Evolutionary conservation across 345 rosid species (phyloP), one percentile per base, ranked within the genome.

Genomic region (Psidium guajava): DNA sequence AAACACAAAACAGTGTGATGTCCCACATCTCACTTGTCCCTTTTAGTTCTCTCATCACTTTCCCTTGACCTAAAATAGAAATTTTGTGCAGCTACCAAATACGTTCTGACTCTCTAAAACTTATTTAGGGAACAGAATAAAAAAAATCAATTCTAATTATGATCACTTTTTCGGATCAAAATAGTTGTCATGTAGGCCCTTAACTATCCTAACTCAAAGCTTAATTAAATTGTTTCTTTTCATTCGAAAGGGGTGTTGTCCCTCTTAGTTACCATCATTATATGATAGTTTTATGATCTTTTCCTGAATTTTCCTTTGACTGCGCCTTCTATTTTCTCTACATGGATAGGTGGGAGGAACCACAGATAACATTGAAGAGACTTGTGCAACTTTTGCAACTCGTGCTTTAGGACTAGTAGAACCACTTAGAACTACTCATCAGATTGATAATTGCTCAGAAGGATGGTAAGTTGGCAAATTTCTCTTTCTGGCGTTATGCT

Each of bases 371-470:
- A 94, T 95, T 42, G 98, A 95, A 90, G 99, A 97, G 91, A 94
- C 94, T 85, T 95, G 99, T 91, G 97, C 95, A 81, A 95, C 97
- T 53, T 97, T 97, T 90, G 90, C 96, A 42, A 88, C 93, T 83
- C 98, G 94, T 75, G 98, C 98, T 15, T 74, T 97, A 87, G 94
- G 92, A 85, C 90, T 95, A 25, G 83, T 85, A 18, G 86, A 88
- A 83, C 97, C 96, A 36, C 86, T 97, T 87, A 89, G 84, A 87
- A 95, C 98, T 82, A 97, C 99, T 58, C 99, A 97, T 92, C 98
- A 97, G 89, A 97, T 97, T 85, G 99, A 95, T 91, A 97, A 97
- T 82, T 97, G 99, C 90, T 92, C 98, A 74, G 99, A 94, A 89
- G 99, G 99, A 90, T 97, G 98, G 98, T 96, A 93, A 81, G 54